A percentile compares a stretch with the other conserved stretches of the same genome.
Conservation (phyloP, 108 stramenopile species). For the Cyclotella distinguenda region DNA sequence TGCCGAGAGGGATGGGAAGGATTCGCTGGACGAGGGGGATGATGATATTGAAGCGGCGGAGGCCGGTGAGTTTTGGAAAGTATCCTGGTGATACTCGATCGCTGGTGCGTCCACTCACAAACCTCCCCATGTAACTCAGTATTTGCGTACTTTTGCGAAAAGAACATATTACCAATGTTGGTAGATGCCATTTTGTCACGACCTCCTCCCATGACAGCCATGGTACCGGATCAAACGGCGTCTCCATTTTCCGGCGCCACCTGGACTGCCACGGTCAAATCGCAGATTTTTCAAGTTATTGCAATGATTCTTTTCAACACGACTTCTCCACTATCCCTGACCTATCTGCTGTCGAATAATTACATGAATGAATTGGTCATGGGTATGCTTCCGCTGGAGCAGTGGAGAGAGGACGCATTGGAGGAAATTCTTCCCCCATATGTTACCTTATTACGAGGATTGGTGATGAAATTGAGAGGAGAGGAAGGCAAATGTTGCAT, state of each 20-base stretch:
- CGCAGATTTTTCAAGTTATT: conserved; percentile 69
- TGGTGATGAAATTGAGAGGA: conserved; percentile 59
- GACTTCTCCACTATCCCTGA: conserved; percentile 51
- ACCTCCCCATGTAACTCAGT: conserved; percentile 13
- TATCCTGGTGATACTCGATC: background rate
- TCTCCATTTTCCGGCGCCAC: conserved; percentile 61
- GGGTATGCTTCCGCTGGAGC: conserved; percentile 68
- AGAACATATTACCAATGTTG: conserved; percentile 69
- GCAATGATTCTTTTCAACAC: conserved; percentile 61
- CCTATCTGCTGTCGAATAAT: conserved; percentile 80
- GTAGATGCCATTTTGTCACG: conserved; percentile 68
- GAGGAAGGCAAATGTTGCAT: conserved; percentile 38
- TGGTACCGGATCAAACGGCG: conserved; percentile 3
- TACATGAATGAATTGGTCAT: conserved; percentile 77
- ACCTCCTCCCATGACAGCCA: conserved; percentile 26
- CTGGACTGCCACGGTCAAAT: conserved; percentile 71
- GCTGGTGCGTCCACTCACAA: background rate
- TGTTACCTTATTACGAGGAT: conserved; percentile 65
- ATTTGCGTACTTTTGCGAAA: conserved; percentile 89
- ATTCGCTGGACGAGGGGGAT: background rate
- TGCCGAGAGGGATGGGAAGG: conserved; percentile 3
- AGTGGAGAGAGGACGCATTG: conserved; percentile 72
- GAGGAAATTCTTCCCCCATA: conserved; percentile 75
- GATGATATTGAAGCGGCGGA: conserved; percentile 32
- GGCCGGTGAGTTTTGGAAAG: conserved; percentile 13